Base-by-base conservation (phyloP, 2,329 filamentous ascomycete genomes). In the Claviceps capensis region DNA sequence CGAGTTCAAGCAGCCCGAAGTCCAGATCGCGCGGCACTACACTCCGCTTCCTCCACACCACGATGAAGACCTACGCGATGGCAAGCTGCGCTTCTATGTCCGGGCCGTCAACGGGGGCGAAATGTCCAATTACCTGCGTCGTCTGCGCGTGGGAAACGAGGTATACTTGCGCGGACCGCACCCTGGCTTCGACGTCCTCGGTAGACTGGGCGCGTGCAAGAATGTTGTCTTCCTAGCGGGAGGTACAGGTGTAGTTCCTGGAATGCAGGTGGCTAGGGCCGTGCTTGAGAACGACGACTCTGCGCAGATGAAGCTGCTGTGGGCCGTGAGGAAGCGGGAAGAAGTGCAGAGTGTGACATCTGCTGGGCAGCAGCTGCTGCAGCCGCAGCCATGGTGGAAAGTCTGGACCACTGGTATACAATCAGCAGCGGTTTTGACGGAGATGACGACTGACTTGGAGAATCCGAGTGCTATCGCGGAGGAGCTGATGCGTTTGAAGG, bases 1-100 rank as follows among this genome's bases (percentile, higher is more conserved):
- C 37, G 86, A 96, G 71, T 82, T 95, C 63, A 95, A 95, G 70
- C 93, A 97, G 69, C 93, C 93, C 2, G 83, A 95, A 65, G 70
- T 97, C 53, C 90, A 96, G 68, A 95, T 98, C 59, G 87, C 88
- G 44, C 74, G 93, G 55, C 83, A 88, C 53, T 98, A 98, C 68
- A 97, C 93, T 4, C 89, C 91, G 0, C 72, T 98, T 0, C 91
- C 88, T 0, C 76, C 81, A 0, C 26, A 58, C 0, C 50, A 55
- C 0, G 58, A 49, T 4, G 59, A 63, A 14, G 61, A 66, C 2
- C 60, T 59, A 1, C 59, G 65, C n/a, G 60, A 62, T 37, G 69
- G 73, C 42, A 64, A 70, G 2, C 61, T 95, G 51, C 75, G 85
- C 8, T 83, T 97, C 55, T 76, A 94, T 55, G 83, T 97, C 50